These are phyloP conservation scores for Obba rivulosa DNA, from an alignment of 768 basidiomycete species.

Conservation along the genomic window DNA sequence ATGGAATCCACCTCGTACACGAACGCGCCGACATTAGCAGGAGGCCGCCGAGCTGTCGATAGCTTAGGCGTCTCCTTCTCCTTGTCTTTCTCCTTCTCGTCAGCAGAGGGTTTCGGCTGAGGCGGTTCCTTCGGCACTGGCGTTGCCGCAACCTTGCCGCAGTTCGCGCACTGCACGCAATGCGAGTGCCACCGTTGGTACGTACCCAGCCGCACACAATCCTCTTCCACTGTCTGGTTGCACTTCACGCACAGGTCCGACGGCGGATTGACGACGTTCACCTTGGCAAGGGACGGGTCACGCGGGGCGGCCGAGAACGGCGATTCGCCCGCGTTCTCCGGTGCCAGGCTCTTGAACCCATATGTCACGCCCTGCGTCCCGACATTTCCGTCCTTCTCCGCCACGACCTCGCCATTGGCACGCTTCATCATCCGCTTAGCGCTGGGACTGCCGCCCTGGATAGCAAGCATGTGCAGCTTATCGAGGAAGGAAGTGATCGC, in stretches of 20 bases:
- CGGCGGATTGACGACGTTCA: constrained; percentile 65
- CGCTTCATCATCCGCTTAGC: constrained; percentile 72
- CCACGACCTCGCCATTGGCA: constrained; percentile 57
- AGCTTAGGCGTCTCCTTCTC: constrained; percentile 45
- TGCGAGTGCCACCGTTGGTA: constrained; percentile 96
- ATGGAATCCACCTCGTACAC: constrained; percentile 68
- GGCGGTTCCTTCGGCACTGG: constrained; percentile 50
- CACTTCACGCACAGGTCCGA: constrained; percentile 92
- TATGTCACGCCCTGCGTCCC: constrained; percentile 88
- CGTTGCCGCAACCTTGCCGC: constrained; percentile 72
- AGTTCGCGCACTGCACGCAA: constrained; percentile 81
- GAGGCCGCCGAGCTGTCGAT: constrained; percentile 64
- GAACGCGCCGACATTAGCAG: constrained; percentile 77
- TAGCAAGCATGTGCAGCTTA: constrained; percentile 86
- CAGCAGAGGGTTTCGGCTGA: constrained; percentile 31
- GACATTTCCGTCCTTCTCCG: constrained; percentile 40
- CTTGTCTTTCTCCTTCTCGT: constrained; percentile 30
- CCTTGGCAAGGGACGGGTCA: constrained; percentile 42
- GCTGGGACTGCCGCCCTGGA: constrained; percentile 76
- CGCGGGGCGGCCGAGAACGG: constrained; percentile 54
- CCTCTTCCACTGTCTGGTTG: constrained; percentile 89
- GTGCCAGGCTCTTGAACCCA: constrained; percentile 88
- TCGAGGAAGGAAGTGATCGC: constrained; percentile 90
- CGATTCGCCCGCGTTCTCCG: constrained; percentile 85
- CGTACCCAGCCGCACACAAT: constrained; percentile 92